Evolutionary conservation across 2,329 filamentous ascomycete genomes (phyloP).

Genomic region (Ceratocystis papillata): DNA sequence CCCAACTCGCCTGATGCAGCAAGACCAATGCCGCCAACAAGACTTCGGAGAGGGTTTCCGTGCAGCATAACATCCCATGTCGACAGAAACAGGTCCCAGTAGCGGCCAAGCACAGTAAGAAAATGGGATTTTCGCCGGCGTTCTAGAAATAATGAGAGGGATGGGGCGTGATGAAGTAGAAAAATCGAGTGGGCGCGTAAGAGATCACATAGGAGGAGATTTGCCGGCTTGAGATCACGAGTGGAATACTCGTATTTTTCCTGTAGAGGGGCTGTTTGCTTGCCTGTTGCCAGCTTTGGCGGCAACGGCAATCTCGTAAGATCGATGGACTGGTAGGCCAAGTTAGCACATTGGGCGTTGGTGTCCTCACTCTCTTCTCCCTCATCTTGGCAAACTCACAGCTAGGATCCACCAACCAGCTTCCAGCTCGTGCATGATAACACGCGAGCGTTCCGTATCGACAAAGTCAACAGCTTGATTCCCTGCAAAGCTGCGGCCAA

Average conservation of each 20-base stretch:
- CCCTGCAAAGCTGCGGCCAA: conserved; percentile 76
- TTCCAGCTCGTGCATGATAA: conserved; percentile 80
- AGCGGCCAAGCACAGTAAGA: conserved; percentile 59
- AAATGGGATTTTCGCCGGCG: conserved; percentile 52
- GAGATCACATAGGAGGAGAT: conserved; percentile 68
- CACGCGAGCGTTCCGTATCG: conserved; percentile 79
- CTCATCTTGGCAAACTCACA: conserved; percentile 37
- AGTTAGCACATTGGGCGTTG: conserved; percentile 7
- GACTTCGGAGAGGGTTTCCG: conserved; percentile 70
- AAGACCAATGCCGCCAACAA: conserved; percentile 77
- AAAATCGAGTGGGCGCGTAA: conserved; percentile 74
- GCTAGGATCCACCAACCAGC: conserved; percentile 91
- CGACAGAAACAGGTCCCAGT: conserved; percentile 61
- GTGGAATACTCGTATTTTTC: conserved; percentile 66
- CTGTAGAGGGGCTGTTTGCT: conserved; percentile 33
- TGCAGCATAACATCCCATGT: conserved; percentile 86
- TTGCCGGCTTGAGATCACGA: conserved; percentile 75
- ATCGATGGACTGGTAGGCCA: conserved; percentile 55
- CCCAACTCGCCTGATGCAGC: conserved; percentile 85
- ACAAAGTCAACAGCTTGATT: conserved; percentile 69
- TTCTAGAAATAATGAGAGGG: conserved; percentile 58
- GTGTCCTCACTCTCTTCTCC: background rate
- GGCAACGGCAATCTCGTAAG: conserved; percentile 62
- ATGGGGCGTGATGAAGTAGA: conserved; percentile 73
- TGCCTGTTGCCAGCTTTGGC: conserved; percentile 38